A percentile compares a stretch with the other conserved stretches of the same genome.
These are phyloP conservation scores for Rhododendron simsii DNA, from an alignment of 148 eudicot species.

Conservation along the genomic window DNA sequence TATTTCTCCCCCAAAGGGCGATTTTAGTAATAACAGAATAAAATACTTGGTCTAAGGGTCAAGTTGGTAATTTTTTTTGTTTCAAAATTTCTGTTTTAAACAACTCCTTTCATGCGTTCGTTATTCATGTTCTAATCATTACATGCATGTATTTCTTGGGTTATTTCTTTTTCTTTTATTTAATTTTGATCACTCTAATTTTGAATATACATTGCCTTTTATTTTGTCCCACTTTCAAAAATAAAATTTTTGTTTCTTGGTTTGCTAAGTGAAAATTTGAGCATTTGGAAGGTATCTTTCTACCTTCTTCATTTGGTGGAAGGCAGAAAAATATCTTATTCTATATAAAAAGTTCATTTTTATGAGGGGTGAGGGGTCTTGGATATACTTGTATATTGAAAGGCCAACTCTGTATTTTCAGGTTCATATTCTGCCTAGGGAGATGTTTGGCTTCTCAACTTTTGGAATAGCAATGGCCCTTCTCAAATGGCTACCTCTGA, in stretches of 20 bases:
- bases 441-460: constrained; percentile 86
- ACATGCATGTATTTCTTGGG: background rate
- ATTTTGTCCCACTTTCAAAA: background rate
- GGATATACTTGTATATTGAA: background rate
- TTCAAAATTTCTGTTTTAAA: background rate
- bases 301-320: too few species aligned
- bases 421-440: constrained; percentile 96
- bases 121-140: background rate
- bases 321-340: too few species aligned
- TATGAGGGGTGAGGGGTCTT: background rate
- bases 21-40: too few species aligned
- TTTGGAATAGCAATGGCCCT: constrained; percentile 80
- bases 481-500: constrained; percentile 80
- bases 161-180: background rate
- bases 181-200: background rate
- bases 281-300: background rate
- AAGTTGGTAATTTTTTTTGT: background rate
- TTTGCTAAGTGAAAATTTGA: background rate
- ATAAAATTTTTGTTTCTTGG: background rate
- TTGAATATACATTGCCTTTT: background rate
- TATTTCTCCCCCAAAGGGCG: too few species aligned
- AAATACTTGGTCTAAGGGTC: too few species aligned
- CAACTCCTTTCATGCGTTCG: background rate
- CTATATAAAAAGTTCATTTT: too few species aligned
- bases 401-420: constrained; percentile 16